A percentile compares a stretch with the other conserved stretches of the same genome.
phyloP scores from a whole-genome alignment of 306 rosid species.

The Cotoneaster glaucophyllus region DNA sequence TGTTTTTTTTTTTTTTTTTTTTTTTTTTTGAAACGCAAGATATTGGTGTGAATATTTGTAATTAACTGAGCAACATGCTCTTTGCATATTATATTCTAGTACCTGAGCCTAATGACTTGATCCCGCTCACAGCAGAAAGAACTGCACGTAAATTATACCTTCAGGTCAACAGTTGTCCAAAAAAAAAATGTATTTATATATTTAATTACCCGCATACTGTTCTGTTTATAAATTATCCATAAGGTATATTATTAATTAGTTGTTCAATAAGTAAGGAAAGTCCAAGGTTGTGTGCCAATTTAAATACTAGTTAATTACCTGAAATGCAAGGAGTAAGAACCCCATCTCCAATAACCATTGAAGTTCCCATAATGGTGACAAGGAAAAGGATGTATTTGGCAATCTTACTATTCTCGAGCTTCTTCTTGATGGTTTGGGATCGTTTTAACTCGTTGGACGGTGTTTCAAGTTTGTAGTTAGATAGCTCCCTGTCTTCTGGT shows the following conservation, averaged over 20 bases:
- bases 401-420: conserved; percentile 35
- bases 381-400: conserved; percentile 34
- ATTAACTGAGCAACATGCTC: no score
- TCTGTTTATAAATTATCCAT: neutral
- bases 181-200: neutral
- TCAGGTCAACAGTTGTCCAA: neutral
- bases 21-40: no score
- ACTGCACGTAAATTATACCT: conserved; percentile 22
- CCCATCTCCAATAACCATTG: conserved; percentile 84
- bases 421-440: conserved; percentile 34
- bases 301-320: conserved; percentile 24
- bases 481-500: conserved; percentile 61
- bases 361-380: conserved; percentile 54
- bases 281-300: neutral
- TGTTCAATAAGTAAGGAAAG: neutral
- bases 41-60: no score
- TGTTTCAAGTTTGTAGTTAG: conserved; percentile 41
- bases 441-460: conserved; percentile 37
- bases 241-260: neutral
- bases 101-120: conserved; percentile 62
- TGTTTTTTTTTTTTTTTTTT: no score
- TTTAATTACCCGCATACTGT: neutral
- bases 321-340: conserved; percentile 80
- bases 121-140: conserved; percentile 76
- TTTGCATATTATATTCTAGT: neutral